phyloP scores from a whole-genome alignment of 2,329 filamentous ascomycete genomes.

The Fusarium fujikuroi region DNA sequence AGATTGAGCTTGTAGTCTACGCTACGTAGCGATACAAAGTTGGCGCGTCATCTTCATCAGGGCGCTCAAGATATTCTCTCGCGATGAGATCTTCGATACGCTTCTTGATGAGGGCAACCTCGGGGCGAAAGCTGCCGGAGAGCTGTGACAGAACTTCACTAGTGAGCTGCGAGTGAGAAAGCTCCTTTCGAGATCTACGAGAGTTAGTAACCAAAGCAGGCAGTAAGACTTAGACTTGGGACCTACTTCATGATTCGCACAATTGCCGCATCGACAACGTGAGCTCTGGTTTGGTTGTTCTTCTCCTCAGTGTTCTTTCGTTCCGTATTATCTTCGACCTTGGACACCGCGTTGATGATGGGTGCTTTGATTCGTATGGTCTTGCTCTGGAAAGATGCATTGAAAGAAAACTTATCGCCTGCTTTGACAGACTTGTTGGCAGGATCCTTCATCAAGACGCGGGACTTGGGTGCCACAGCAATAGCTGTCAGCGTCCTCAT shows the following conservation, averaged over 20 bases:
- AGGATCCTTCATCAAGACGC: constrained; percentile 83
- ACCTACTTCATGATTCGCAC: constrained; percentile 88
- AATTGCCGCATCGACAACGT: constrained; percentile 79
- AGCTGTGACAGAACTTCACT: constrained; percentile 79
- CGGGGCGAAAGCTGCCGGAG: constrained; percentile 76
- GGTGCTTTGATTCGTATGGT: constrained; percentile 90
- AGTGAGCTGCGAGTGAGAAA: constrained; percentile 75
- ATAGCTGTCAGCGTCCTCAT: constrained; percentile 83
- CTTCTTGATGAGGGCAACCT: constrained; percentile 81
- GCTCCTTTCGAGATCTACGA: constrained; percentile 76
- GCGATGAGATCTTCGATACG: constrained; percentile 82
- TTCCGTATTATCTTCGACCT: constrained; percentile 80
- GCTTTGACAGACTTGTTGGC: constrained; percentile 80
- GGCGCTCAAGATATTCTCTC: constrained; percentile 80
- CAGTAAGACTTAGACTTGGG: neutral
- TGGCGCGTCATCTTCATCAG: constrained; percentile 70
- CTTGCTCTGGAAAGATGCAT: constrained; percentile 82
- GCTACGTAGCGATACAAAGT: constrained; percentile 79
- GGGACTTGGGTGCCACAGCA: constrained; percentile 83
- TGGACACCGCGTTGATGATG: constrained; percentile 82
- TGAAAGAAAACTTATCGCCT: constrained; percentile 84
- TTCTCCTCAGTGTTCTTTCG: constrained; percentile 78
- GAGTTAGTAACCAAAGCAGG: constrained; percentile 13
- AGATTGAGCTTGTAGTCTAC: constrained; percentile 50
- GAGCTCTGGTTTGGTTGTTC: constrained; percentile 76